These are phyloP conservation scores for Globisporangium paroecandrum DNA, from an alignment of 352 stramenopile genomes.

Conservation along the genomic window DNA sequence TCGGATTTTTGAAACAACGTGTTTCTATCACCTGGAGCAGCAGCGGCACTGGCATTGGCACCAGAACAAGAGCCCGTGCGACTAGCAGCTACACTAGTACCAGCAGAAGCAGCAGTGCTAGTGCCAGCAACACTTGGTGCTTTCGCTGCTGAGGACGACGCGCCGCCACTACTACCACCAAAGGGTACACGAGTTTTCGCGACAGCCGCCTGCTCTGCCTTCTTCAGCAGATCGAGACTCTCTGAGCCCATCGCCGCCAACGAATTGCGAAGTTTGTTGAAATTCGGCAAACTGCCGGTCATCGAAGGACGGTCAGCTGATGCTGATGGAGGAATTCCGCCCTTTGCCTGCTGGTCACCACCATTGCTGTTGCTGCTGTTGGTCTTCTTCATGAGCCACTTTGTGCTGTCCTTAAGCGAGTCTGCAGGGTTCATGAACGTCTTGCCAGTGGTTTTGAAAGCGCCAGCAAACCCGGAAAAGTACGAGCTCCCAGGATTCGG, in stretches of 20 bases:
- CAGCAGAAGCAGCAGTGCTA: neutral
- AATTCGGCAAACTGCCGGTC: conserved; percentile 29
- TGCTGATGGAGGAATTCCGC: conserved; percentile 1
- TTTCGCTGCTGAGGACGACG: conserved; percentile 11
- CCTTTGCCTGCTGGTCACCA: conserved; percentile 25
- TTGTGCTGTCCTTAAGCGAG: conserved; percentile 59
- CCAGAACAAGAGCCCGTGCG: neutral
- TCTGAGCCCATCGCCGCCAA: conserved; percentile 61
- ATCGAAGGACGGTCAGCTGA: conserved; percentile 8
- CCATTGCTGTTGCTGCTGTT: conserved; percentile 21
- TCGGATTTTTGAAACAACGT: conserved; percentile 52
- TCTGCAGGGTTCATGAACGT: conserved; percentile 54
- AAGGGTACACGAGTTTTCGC: conserved; percentile 47
- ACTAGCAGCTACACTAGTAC: neutral
- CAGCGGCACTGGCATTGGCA: neutral
- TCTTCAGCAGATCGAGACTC: conserved; percentile 75
- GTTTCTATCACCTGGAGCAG: conserved; percentile 18
- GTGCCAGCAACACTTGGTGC: conserved; percentile 1
- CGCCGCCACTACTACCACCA: conserved; percentile 21
- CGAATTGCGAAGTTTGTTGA: conserved; percentile 62
- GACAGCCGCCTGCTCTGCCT: conserved; percentile 56
- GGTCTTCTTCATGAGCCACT: conserved; percentile 78
- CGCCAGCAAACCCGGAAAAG: conserved; percentile 66
- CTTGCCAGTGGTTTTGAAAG: conserved; percentile 67
- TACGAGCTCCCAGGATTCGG: conserved; percentile 34